A percentile compares a stretch with the other conserved stretches of the same genome.
These are phyloP conservation scores for Eryngium alpinum DNA, from an alignment of 140 eudicot genomes.

Conservation along the genomic window DNA sequence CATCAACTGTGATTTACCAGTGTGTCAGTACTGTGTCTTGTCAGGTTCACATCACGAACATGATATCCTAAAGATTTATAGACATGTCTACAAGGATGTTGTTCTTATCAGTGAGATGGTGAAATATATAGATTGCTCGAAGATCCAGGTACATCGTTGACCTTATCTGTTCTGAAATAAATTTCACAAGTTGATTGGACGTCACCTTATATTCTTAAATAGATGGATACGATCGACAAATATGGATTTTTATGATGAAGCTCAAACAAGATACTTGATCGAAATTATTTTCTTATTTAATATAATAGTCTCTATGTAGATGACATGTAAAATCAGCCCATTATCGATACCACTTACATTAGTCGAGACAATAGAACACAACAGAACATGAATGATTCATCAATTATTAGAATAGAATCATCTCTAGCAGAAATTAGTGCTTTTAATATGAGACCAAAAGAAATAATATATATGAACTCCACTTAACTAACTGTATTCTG, in stretches of 20 bases:
- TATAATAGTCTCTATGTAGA: neutral
- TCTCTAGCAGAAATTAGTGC: neutral
- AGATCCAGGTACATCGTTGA: conserved; percentile 36
- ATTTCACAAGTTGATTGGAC: neutral
- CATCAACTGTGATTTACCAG: conserved; percentile 34
- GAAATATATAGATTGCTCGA: conserved; percentile 35
- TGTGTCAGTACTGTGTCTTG: conserved; percentile 41
- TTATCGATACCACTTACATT: neutral
- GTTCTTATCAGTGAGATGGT: conserved; percentile 35
- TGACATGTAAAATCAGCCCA: neutral
- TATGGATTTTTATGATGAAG: neutral
- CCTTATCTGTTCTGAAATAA: neutral
- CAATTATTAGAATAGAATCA: neutral
- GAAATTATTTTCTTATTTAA: neutral
- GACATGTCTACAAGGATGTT: conserved; percentile 50
- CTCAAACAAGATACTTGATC: neutral
- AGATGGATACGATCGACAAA: neutral
- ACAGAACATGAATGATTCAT: neutral
- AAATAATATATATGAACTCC: neutral
- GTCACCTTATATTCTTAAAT: neutral
- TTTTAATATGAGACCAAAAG: neutral
- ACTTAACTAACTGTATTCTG: too few relatives aligned
- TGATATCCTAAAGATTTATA: conserved; percentile 35
- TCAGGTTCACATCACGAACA: conserved; percentile 35
- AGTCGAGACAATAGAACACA: neutral